phyloP scores from a whole-genome alignment of 208 protist species.

The Lotmaria passim region DNA sequence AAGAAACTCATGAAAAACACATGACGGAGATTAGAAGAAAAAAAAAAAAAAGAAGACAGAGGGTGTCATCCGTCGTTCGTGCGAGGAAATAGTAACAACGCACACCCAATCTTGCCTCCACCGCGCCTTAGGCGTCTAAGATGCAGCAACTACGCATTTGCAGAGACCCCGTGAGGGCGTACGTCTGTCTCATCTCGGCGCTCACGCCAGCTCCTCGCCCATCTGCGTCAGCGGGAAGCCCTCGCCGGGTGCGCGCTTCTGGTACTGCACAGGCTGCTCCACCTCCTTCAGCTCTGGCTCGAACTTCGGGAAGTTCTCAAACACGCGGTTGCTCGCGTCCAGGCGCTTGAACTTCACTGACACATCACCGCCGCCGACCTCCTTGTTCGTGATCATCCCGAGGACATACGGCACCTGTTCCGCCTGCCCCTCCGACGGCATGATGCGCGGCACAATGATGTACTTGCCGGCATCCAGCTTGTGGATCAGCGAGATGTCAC shows the following conservation, averaged over 20 bases:
- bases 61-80: too few species aligned
- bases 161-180: too few species aligned
- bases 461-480: conserved; percentile 76
- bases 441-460: conserved; percentile 74
- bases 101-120: too few species aligned
- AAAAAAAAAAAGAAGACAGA: too few species aligned
- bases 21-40: too few species aligned
- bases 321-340: conserved; percentile 67
- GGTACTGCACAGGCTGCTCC: conserved; percentile 61
- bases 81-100: too few species aligned
- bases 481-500: conserved; percentile 76
- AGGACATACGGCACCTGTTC: conserved; percentile 60
- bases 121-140: too few species aligned
- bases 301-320: conserved; percentile 89
- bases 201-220: conserved; percentile 39
- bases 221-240: conserved; percentile 62
- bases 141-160: too few species aligned
- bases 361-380: conserved; percentile 56
- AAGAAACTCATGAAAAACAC: too few species aligned
- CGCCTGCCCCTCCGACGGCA: conserved; percentile 39
- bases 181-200: too few species aligned
- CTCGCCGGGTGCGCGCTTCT: conserved; percentile 61
- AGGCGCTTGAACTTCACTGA: conserved; percentile 66
- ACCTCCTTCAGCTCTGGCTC: conserved; percentile 47
- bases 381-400: conserved; percentile 58